Evolutionary conservation across 768 basidiomycete species (phyloP), one percentile per base, ranked within the genome.

Genomic region (Boletus coccyginus): DNA sequence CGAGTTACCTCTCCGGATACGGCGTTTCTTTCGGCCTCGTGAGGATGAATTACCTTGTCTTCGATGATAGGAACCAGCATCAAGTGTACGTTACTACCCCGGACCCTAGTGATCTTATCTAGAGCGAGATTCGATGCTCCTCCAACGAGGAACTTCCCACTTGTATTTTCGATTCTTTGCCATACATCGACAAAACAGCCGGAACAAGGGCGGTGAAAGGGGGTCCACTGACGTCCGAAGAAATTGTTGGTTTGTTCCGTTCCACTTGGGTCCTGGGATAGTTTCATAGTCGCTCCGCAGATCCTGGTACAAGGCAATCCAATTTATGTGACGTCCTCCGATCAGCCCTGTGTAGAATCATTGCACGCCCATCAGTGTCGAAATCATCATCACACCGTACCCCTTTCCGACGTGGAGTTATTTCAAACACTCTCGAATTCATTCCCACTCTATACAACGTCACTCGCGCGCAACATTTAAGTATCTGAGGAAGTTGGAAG

Each of bases 31-130:
- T 99, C 52, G 93, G 96, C 62, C 73, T 99, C 63, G 98, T 98
- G 78, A 97, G 95, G 75, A 97, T 85, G 80, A 97, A 99, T 64
- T 99, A 98, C 68, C 81, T 98, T 13, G 94, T 88, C 5, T 75
- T 98, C 9, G 97, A 99, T 66, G 97, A 99, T 69, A 77, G 97
- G 44, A 66, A 71, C 69, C 59, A 64, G 60, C 70, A 55, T 54
- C 41, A 59, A 14, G 44, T 27, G 0, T 42, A 47, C 21, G 13
- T 49, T 0, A 27, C 42, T 19, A 24, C 51, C 11, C 57, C 49
- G 12, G 53, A 55, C 10, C 45, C 55, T 12, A 42, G 10, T 32
- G 48, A 49, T 16, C 16, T 31, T 2, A 29, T 36, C 39, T 46
- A 54, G 16, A n/a, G 32, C 12, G 42, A 33, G 55, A 56, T 65